phyloP scores from a whole-genome alignment of 1,284 basidiomycete genomes.

The Ustilago curta region DNA sequence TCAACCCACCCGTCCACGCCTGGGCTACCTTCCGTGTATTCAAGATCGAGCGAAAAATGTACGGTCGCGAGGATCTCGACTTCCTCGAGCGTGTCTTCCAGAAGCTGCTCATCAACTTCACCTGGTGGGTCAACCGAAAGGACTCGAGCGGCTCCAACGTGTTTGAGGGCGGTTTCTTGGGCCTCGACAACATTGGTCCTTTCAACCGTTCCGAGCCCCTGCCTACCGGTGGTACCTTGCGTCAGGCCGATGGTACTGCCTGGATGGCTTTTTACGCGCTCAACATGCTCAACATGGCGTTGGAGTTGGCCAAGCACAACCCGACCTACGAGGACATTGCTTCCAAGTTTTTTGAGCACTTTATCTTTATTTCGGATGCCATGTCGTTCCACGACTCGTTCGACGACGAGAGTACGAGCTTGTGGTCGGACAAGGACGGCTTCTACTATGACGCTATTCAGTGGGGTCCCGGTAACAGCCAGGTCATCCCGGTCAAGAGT shows the following conservation, averaged over 20 bases:
- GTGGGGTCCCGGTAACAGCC: slow-evolving; percentile 76
- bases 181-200: slow-evolving; percentile 95
- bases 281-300: slow-evolving; percentile 96
- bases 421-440: slow-evolving; percentile 96
- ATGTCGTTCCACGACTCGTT: slow-evolving; percentile 88
- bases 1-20: slow-evolving; percentile 96
- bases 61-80: slow-evolving; percentile 86
- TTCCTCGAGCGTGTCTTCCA: slow-evolving; percentile 99
- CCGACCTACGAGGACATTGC: slow-evolving; percentile 98
- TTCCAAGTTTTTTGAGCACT: slow-evolving; percentile 93
- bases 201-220: slow-evolving; percentile 98
- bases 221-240: slow-evolving; percentile 83
- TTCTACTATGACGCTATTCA: slow-evolving; percentile 98
- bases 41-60: slow-evolving; percentile 93
- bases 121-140: slow-evolving; percentile 99
- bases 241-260: slow-evolving; percentile 96
- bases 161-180: slow-evolving; percentile 97
- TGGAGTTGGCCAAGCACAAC: slow-evolving; percentile 98
- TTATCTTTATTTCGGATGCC: slow-evolving; percentile 72
- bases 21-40: slow-evolving; percentile 74
- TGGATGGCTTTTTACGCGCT: slow-evolving; percentile 99
- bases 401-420: slow-evolving; percentile 75
- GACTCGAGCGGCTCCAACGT: slow-evolving; percentile 93
- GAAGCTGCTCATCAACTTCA: slow-evolving; percentile 95
- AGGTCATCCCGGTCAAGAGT: slow-evolving; percentile 90